Conservation (phyloP, 2,329 filamentous ascomycete genomes). For the Huntiella omanensis region DNA sequence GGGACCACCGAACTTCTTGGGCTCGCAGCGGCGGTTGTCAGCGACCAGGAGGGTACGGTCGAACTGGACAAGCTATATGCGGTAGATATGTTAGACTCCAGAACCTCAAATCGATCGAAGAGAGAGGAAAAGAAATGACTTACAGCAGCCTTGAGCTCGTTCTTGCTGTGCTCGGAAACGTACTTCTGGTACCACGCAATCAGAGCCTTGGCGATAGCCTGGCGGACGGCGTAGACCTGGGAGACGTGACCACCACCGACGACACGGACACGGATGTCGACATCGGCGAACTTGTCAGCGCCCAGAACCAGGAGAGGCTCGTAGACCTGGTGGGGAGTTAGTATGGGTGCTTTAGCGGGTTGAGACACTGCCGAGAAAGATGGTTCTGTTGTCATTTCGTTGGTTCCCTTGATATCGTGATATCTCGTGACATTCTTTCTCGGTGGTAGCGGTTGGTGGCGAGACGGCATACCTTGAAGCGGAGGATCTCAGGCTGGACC, state of each 20-base stretch:
- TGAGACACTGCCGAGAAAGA: too few relatives aligned
- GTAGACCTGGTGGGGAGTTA: constrained; percentile 49
- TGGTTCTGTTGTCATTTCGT: background rate
- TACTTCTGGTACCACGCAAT: constrained; percentile 96
- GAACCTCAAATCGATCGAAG: background rate
- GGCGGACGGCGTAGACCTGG: constrained; percentile 94
- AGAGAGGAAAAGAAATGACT: background rate
- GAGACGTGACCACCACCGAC: constrained; percentile 94
- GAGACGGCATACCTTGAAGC: constrained; percentile 62
- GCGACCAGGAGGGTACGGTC: constrained; percentile 95
- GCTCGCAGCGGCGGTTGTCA: constrained; percentile 97
- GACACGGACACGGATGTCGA: constrained; percentile 96
- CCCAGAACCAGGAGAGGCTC: constrained; percentile 95
- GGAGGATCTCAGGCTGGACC: constrained; percentile 88
- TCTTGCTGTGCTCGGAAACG: constrained; percentile 99
- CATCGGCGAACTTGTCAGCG: constrained; percentile 87
- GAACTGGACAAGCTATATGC: constrained; percentile 55
- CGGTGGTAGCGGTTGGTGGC: background rate
- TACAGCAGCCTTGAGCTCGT: constrained; percentile 43
- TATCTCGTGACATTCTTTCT: background rate
- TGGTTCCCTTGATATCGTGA: background rate
- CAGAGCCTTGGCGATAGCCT: constrained; percentile 79
- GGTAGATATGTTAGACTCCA: constrained; percentile 38
- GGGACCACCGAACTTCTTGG: constrained; percentile 92
- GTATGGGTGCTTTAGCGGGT: too few relatives aligned